These are phyloP conservation scores for Aristolochia contorta DNA, from an alignment of 164 flowering plant species.

Conservation along the genomic window DNA sequence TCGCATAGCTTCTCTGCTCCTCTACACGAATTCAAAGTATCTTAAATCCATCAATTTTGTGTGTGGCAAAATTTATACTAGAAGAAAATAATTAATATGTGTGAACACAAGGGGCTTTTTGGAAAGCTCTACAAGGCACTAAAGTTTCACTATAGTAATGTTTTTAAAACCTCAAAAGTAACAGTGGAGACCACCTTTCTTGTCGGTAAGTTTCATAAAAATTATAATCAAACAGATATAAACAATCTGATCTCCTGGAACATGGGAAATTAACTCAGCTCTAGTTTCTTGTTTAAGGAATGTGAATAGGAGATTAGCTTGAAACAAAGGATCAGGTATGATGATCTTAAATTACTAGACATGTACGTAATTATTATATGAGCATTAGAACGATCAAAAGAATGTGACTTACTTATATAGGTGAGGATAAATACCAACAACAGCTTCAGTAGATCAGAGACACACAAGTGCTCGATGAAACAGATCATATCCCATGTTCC, in stretches of 20 bases:
- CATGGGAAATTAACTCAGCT: not conserved
- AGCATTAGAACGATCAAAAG: not conserved
- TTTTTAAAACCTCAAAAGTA: no score
- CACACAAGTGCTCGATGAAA: slow-evolving; percentile 57
- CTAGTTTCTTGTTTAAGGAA: not conserved
- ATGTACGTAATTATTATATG: not conserved
- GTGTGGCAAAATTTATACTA: no score
- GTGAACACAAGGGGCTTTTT: no score
- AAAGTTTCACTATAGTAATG: no score
- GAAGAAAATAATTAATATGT: no score
- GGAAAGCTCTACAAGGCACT: no score
- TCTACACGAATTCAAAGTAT: not conserved
- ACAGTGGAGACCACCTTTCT: no score
- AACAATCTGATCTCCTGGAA: not conserved
- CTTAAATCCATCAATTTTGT: no score
- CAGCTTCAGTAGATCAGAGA: slow-evolving; percentile 43
- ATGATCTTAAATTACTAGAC: not conserved
- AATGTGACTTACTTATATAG: slow-evolving; percentile 41
- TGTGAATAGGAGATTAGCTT: not conserved
- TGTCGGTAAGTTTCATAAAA: no score
- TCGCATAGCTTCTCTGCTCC: not conserved
- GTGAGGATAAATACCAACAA: slow-evolving; percentile 42
- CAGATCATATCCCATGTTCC: slow-evolving; percentile 63
- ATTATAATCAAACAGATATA: not conserved
- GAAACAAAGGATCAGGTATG: not conserved